phyloP scores from a whole-genome alignment of 2,329 filamentous ascomycete species.

The Colletotrichum gloeosporioides region DNA sequence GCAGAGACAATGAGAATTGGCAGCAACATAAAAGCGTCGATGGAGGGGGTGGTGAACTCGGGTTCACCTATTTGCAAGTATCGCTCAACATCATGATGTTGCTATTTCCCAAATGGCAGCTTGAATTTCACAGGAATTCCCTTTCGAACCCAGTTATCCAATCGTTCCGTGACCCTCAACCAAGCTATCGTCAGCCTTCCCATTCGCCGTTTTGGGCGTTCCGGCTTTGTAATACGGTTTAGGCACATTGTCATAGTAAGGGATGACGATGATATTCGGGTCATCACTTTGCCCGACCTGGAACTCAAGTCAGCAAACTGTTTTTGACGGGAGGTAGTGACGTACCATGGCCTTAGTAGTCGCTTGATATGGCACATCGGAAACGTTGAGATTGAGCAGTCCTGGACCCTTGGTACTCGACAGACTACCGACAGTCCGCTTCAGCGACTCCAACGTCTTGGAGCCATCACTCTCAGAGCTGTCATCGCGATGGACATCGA shows the following conservation, averaged over 20 bases:
- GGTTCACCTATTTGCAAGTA: background rate
- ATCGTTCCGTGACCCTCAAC: background rate
- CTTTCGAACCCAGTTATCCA: background rate
- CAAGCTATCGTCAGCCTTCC: background rate
- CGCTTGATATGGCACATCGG: background rate
- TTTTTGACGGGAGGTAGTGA: background rate
- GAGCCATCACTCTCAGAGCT: background rate
- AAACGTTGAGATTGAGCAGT: background rate
- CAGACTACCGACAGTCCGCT: background rate
- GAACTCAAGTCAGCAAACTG: background rate
- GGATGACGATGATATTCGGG: background rate
- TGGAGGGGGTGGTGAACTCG: background rate
- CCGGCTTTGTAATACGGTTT: background rate
- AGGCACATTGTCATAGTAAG: background rate
- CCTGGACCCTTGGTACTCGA: background rate
- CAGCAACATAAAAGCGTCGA: background rate
- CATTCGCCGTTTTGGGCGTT: background rate
- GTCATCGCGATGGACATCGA: background rate
- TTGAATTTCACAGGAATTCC: background rate
- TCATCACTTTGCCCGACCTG: background rate
- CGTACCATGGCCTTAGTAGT: background rate
- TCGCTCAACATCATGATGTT: background rate
- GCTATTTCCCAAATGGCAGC: background rate
- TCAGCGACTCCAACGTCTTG: background rate
- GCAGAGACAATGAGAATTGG: background rate